Percentiles rank a stretch among this genome's conserved stretches.
Evolutionary conservation across 2,329 filamentous ascomycete species (phyloP).

Genomic region (Arthrobotrys megalospora): DNA sequence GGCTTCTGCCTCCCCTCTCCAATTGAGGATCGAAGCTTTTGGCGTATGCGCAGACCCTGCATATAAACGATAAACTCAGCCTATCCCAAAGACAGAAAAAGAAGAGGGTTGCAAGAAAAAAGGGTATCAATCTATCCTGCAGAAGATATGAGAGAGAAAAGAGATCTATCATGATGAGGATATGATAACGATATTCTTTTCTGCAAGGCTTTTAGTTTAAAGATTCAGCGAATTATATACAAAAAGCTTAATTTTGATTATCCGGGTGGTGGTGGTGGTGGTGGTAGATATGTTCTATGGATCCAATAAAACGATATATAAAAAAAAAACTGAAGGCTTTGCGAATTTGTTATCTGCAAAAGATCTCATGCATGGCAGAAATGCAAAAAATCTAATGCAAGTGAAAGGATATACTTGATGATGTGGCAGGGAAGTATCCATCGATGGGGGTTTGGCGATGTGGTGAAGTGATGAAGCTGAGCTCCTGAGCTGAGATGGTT

Average conservation of each 20-base stretch:
- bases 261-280: no score
- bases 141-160: neutral
- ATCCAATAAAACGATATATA: no score
- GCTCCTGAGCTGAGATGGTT: neutral
- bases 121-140: neutral
- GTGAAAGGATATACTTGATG: no score
- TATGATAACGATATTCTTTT: neutral
- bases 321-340: no score
- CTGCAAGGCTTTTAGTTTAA: neutral
- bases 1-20: no score
- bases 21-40: no score
- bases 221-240: neutral
- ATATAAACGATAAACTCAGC: neutral
- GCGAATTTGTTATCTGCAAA: no score
- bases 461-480: neutral
- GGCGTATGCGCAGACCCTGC: neutral
- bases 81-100: neutral
- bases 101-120: neutral
- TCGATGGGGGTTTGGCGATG: neutral
- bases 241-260: no score
- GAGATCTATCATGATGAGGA: neutral
- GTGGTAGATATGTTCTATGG: no score
- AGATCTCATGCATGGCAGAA: no score
- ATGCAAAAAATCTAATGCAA: no score
- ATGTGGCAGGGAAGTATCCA: conserved; percentile 8